Evolutionary conservation across 2,329 filamentous ascomycete species (phyloP), one percentile per base, ranked within the genome.

Genomic region (Sporothrix inflata): DNA sequence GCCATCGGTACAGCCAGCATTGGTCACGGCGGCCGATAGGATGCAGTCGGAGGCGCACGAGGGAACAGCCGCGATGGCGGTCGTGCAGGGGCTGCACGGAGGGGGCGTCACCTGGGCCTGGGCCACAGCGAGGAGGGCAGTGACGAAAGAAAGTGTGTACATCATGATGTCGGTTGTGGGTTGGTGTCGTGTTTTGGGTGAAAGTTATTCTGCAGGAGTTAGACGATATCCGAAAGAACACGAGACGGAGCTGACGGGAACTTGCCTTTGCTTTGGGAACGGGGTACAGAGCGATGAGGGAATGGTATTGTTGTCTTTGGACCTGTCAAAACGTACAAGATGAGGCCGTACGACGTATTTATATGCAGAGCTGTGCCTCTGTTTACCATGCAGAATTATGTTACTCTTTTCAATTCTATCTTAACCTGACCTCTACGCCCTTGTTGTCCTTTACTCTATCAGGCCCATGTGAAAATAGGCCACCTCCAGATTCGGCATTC

Each of bases 11-110:
- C 69, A 70, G 69, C 69, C 69, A 2, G 57, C 55, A 7, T 61
- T 51, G 27, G 55, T 49, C 9, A 70, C 45, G 1, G 69, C 69
- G 6, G 57, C 69, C 19, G 69, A 65, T 19, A 63, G 27, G 27
- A 70, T 63, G 42, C 69, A 70, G 21, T 27, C 42, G 2, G 55
- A 53, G 7, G 69, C 69, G 12, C 69, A 70, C 3, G 55, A 60
- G 5, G 69, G 69, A 7, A 70, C 69, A 11, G 69, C 69, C 7
- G 49, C 38, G 45, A 51, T 53, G 30, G 27, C 24, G 0, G 69
- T 12, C 3, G 57, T 16, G 55, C 55, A 70, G 16, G 68, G 53
- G 11, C 47, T 30, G 66, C 66, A 69, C 2, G 66, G 49, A 5
- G 66, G 66, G 1, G 66, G 66, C 1, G 65, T 53, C 5, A 69